Conservation (phyloP, 2,329 filamentous ascomycete genomes). For the Fusarium sp. region DNA sequence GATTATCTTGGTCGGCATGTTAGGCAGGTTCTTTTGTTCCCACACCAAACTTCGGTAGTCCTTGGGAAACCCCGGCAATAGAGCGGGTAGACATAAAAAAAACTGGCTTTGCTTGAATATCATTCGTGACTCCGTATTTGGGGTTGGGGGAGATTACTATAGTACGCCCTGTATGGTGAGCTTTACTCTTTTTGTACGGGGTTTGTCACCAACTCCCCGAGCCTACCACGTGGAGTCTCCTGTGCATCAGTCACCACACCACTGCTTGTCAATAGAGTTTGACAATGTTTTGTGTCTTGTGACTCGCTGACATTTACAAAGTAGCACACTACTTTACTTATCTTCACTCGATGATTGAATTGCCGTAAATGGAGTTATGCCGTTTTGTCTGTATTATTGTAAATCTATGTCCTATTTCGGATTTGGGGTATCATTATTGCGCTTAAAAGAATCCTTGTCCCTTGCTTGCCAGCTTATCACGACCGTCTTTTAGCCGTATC, state of each 20-base stretch:
- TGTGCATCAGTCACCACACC: background rate
- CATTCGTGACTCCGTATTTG: constrained; percentile 22
- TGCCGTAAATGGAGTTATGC: background rate
- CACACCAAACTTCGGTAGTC: constrained; percentile 3
- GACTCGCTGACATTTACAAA: background rate
- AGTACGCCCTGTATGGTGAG: constrained; percentile 4
- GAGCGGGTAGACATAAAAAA: constrained; percentile 3
- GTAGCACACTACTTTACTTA: too few species aligned
- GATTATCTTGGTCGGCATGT: background rate
- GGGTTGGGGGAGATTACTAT: background rate
- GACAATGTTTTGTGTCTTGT: background rate
- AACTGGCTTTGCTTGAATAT: constrained; percentile 5
- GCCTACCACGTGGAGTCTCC: constrained; percentile 25
- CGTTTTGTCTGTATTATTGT: constrained; percentile 3
- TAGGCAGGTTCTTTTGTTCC: background rate
- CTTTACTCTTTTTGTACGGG: constrained; percentile 19
- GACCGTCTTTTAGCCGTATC: background rate
- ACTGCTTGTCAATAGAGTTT: background rate
- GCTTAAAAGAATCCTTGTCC: constrained; percentile 30
- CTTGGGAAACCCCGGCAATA: constrained; percentile 16
- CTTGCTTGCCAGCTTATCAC: constrained; percentile 3
- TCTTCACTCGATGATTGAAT: background rate
- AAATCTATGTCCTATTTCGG: constrained; percentile 22
- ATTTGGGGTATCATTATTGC: constrained; percentile 39
- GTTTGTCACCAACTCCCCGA: constrained; percentile 29